phyloP scores from a whole-genome alignment of 257 asterid genomes.

The Penstemon eatonii region DNA sequence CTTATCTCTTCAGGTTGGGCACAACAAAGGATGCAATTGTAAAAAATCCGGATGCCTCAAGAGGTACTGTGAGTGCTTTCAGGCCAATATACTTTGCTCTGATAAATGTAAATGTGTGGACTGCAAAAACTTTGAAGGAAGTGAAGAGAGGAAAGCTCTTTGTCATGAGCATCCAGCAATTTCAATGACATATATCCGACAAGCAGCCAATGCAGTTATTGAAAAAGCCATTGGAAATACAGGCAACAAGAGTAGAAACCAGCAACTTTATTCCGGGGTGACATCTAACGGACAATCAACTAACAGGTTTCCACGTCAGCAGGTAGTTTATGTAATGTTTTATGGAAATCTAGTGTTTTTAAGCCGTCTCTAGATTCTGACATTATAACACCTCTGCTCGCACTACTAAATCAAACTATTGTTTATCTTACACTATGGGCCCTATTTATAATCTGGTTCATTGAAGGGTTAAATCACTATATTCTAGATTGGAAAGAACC shows the following conservation, averaged over 20 bases:
- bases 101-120: conserved; percentile 71
- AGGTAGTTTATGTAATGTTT: conserved; percentile 36
- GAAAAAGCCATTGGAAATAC: conserved; percentile 49
- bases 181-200: conserved; percentile 34
- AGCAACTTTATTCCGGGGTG: conserved; percentile 33
- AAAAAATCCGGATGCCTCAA: conserved; percentile 75
- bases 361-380: not conserved
- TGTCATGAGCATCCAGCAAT: conserved; percentile 41
- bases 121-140: conserved; percentile 71
- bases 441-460: not conserved
- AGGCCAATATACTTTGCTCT: conserved; percentile 70
- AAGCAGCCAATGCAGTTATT: conserved; percentile 52
- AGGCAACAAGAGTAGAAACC: conserved; percentile 41
- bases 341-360: conserved; percentile 5
- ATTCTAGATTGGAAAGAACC: not conserved
- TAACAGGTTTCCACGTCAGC: conserved; percentile 36
- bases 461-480: not conserved
- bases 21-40: conserved; percentile 75
- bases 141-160: conserved; percentile 57
- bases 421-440: not conserved
- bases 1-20: conserved; percentile 47
- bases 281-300: conserved; percentile 30
- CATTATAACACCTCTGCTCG: not conserved
- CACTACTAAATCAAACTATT: not conserved
- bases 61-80: conserved; percentile 85